These are phyloP conservation scores for Curvularia sp. DNA, from an alignment of 2,329 filamentous ascomycete genomes.

Conservation along the genomic window DNA sequence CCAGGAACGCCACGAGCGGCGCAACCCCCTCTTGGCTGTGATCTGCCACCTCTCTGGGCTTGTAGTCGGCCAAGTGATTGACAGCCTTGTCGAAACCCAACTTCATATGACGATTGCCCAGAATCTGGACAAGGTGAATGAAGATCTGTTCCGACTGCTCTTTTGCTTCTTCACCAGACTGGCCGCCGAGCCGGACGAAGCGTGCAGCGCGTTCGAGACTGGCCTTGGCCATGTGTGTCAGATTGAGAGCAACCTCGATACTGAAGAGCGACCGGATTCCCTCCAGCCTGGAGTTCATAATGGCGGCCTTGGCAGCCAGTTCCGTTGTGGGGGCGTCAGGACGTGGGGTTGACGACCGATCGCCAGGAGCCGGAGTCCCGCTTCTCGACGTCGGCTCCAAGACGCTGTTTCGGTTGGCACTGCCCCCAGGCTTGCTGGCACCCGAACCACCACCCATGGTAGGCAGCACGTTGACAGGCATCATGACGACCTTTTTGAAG, in stretches of 20 bases:
- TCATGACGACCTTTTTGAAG: conserved; percentile 99
- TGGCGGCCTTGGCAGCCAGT: conserved; percentile 93
- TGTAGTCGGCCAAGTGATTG: conserved; percentile 87
- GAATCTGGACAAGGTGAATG: conserved; percentile 78
- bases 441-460: conserved; percentile 57
- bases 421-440: conserved; percentile 48
- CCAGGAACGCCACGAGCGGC: conserved; percentile 92
- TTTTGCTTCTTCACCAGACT: conserved; percentile 80
- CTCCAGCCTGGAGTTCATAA: conserved; percentile 93
- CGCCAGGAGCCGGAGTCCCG: conserved; percentile 49
- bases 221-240: conserved; percentile 87
- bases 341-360: conserved; percentile 48
- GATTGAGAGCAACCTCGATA: conserved; percentile 88
- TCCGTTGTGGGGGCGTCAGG: conserved; percentile 83
- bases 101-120: conserved; percentile 87
- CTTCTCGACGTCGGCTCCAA: conserved; percentile 41
- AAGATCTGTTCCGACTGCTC: conserved; percentile 93
- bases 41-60: conserved; percentile 80
- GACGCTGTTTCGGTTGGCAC: conserved; percentile 34
- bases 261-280: conserved; percentile 95
- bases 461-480: conserved; percentile 90
- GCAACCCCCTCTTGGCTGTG: conserved; percentile 77
- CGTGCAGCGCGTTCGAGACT: conserved; percentile 84
- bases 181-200: conserved; percentile 80
- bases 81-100: conserved; percentile 94